Base-by-base conservation (phyloP, 768 basidiomycete genomes). In the Xerocomellus amylosporus region DNA sequence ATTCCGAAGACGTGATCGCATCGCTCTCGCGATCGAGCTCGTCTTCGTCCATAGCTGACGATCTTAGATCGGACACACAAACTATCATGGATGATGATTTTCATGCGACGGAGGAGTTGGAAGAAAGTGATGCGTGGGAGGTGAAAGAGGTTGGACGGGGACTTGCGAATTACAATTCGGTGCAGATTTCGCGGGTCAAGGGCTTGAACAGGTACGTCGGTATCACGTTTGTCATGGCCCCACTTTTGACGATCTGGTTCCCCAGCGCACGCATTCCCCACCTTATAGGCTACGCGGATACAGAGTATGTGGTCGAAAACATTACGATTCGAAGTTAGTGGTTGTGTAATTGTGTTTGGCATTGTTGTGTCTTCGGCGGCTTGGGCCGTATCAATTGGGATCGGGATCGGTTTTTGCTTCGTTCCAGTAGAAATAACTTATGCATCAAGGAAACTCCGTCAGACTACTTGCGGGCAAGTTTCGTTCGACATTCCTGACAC, bases 291-390 rank as follows among this genome's bases (percentile, higher is more conserved):
- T 98, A 99, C 70, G 90, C 90, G 14, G 97, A 99, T 67, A 90
- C 92, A 26, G 97, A 98, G 69, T 90, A 98, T 73, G 94, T 98
- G 45, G 95, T 96, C 7, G 97, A 98, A 66, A 92, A 94, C 64
- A 86, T 97, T 63, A 93, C 90, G 3, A 88, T 96, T 49, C 79
- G 87, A 49, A 3, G 31, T 67, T 83, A 63, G 77, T 80, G 79
- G 79, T 79, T 74, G 74, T 80, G 77, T 62, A 53, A 54, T 59
- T 65, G 4, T 77, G 66, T 78, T 69, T 69, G 59, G 43, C 38
- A 12, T 43, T 63, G 54, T 66, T 64, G 42, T 67, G 46, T 53
- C 30, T n/a, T 24, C 24, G 24, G 24, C 24, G 24, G 24, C 4
- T 9, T 34, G 24, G 12, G 22, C 55, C 60, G 58, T 53, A 61